A percentile compares a stretch with the other conserved stretches of the same genome.
Conservation (phyloP, 2,329 filamentous ascomycete species). For the Trichoderma atrobrunneum region DNA sequence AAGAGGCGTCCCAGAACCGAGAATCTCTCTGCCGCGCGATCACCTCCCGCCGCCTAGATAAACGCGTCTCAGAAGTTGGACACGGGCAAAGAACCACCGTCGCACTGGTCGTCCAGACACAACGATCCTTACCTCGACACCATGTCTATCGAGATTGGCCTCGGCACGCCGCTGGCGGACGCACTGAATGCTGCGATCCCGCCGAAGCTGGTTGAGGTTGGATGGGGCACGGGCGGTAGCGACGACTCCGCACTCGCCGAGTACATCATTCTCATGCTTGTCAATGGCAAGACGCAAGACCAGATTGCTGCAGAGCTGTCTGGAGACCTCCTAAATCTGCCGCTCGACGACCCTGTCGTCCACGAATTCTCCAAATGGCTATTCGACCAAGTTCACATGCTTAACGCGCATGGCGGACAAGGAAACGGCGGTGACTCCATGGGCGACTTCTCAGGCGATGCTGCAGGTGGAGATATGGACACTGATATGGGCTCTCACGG, state of each 20-base stretch:
- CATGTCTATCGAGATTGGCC: constrained; percentile 76
- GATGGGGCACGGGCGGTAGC: constrained; percentile 77
- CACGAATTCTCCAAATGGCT: constrained; percentile 87
- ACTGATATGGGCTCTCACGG: constrained; percentile 68
- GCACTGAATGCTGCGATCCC: constrained; percentile 80
- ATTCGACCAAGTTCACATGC: constrained; percentile 76
- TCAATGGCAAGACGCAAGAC: constrained; percentile 88
- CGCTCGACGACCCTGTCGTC: constrained; percentile 77
- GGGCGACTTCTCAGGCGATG: constrained; percentile 34
- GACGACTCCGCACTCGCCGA: constrained; percentile 85
- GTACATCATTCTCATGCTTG: constrained; percentile 96
- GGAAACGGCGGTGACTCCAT: constrained; percentile 28
- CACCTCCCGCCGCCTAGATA: background rate
- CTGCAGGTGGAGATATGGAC: constrained; percentile 52
- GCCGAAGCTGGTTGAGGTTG: constrained; percentile 87
- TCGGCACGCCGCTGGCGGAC: constrained; percentile 79
- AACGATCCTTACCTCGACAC: constrained; percentile 27
- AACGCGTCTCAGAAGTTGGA: constrained; percentile 16
- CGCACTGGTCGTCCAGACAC: constrained; percentile 7
- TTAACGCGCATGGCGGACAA: constrained; percentile 58
- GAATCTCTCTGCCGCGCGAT: background rate
- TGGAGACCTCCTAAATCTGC: constrained; percentile 78
- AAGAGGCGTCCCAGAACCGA: background rate
- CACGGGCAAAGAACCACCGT: background rate
- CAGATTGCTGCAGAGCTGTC: constrained; percentile 87